A percentile compares a stretch with the other conserved stretches of the same genome.
Evolutionary conservation across 345 rosid species (phyloP).

Genomic region (Arabis hirsuta): DNA sequence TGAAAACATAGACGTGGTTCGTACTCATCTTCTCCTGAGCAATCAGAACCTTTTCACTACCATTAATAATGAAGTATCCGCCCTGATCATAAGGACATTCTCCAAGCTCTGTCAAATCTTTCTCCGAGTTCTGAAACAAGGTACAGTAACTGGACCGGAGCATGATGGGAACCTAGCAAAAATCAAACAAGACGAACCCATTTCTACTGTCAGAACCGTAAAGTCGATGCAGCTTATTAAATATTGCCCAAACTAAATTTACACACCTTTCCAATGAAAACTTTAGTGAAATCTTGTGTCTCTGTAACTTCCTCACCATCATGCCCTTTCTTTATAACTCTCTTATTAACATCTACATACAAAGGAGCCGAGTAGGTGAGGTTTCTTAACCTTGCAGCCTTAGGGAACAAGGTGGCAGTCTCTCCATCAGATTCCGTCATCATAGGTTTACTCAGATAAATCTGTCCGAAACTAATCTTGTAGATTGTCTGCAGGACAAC

Average conservation of each 20-base stretch:
- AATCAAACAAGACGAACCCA: slow-evolving; percentile 16
- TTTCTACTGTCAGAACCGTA: slow-evolving; percentile 1
- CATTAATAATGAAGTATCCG: slow-evolving; percentile 95
- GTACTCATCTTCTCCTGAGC: slow-evolving; percentile 99
- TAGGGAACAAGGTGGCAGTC: slow-evolving; percentile 93
- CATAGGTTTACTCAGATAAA: slow-evolving; percentile 98
- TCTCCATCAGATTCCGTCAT: slow-evolving; percentile 99
- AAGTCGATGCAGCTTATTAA: slow-evolving; percentile 7
- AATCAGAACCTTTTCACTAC: slow-evolving; percentile 97
- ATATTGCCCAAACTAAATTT: slow-evolving; percentile 9
- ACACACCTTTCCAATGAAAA: slow-evolving; percentile 90
- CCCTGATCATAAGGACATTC: slow-evolving; percentile 99
- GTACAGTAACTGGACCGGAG: slow-evolving; percentile 96
- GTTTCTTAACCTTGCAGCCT: slow-evolving; percentile 97
- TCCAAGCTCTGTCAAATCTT: slow-evolving; percentile 97
- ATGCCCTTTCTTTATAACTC: slow-evolving; percentile 94
- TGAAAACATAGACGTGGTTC: slow-evolving; percentile 95
- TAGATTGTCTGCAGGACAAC: slow-evolving; percentile 78
- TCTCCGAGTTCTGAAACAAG: slow-evolving; percentile 85
- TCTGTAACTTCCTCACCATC: slow-evolving; percentile 99
- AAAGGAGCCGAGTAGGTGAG: slow-evolving; percentile 94
- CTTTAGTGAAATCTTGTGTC: slow-evolving; percentile 90
- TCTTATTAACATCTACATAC: slow-evolving; percentile 90
- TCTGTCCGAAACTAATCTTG: slow-evolving; percentile 94
- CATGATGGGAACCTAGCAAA: slow-evolving; percentile 88